Conservation (phyloP, 371 early-diverging fungal species). For the Mortierella sp. region DNA sequence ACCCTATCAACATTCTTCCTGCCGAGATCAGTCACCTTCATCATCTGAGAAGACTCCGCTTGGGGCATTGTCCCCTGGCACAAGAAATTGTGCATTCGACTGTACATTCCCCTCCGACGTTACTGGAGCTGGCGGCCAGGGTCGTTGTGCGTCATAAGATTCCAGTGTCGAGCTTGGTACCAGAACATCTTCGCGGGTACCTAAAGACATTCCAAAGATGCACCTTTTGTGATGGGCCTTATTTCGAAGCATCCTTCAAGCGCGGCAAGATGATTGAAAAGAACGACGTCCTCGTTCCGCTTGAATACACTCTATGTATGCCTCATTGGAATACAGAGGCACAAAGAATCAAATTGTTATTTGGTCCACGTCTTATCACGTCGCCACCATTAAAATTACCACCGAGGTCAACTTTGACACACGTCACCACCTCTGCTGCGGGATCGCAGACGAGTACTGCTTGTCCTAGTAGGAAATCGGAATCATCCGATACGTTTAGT, state of each 20-base stretch:
- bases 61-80: constrained; percentile 67
- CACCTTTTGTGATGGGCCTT: constrained; percentile 88
- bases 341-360: constrained; percentile 68
- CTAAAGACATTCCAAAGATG: constrained; percentile 75
- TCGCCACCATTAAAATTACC: constrained; percentile 27
- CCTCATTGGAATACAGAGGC: constrained; percentile 81
- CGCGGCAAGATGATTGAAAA: constrained; percentile 75
- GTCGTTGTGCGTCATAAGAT: constrained; percentile 73
- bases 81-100: constrained; percentile 46
- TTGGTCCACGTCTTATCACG: constrained; percentile 62
- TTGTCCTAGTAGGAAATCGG: no score
- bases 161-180: constrained; percentile 61
- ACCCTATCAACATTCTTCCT: constrained; percentile 74
- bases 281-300: constrained; percentile 65
- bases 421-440: no score
- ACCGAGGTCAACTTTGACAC: neutral
- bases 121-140: constrained; percentile 85
- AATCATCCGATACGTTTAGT: neutral
- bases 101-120: constrained; percentile 60
- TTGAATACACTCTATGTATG: constrained; percentile 79
- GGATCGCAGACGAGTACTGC: no score
- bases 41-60: constrained; percentile 65
- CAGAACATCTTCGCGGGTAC: constrained; percentile 70
- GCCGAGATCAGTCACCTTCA: constrained; percentile 77
- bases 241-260: constrained; percentile 73